phyloP scores from a whole-genome alignment of 164 flowering plant species.

The Vitis cinerea region DNA sequence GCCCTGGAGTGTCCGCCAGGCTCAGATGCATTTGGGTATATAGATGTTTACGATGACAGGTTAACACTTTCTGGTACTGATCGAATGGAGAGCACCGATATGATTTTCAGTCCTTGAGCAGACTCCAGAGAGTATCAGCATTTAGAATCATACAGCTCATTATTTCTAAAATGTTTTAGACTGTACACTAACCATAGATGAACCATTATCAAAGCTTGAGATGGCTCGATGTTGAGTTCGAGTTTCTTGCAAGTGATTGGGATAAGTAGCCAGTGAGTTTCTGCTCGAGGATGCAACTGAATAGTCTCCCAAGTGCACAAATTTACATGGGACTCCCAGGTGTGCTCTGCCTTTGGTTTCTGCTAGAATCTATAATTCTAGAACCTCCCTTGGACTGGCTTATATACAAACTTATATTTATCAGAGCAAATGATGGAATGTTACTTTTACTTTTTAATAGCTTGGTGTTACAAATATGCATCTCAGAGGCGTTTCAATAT shows the following conservation, averaged over 20 bases:
- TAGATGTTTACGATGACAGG: constrained; percentile 66
- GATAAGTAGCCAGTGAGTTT: background rate
- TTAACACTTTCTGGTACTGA: constrained; percentile 63
- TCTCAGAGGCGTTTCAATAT: too few species aligned
- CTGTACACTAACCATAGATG: constrained; percentile 3
- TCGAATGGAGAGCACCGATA: constrained; percentile 61
- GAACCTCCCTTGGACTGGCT: too few species aligned
- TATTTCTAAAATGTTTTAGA: background rate
- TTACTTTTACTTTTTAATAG: too few species aligned
- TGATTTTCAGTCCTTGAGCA: constrained; percentile 40
- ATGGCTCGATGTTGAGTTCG: background rate
- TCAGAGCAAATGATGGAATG: too few species aligned
- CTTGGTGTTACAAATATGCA: too few species aligned
- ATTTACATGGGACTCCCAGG: too few species aligned
- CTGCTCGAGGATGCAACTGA: background rate
- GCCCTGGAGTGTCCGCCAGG: constrained; percentile 95
- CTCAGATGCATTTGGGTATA: constrained; percentile 65
- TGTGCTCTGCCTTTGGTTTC: too few species aligned
- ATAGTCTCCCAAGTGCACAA: background rate
- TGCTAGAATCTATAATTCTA: too few species aligned
- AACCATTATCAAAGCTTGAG: background rate
- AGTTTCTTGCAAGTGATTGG: background rate
- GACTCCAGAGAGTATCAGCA: background rate
- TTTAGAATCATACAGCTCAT: background rate
- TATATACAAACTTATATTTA: too few species aligned